A percentile compares a stretch with the other conserved stretches of the same genome.
phyloP scores from a whole-genome alignment of 1,284 basidiomycete species.

The Pseudozyma thailandica region DNA sequence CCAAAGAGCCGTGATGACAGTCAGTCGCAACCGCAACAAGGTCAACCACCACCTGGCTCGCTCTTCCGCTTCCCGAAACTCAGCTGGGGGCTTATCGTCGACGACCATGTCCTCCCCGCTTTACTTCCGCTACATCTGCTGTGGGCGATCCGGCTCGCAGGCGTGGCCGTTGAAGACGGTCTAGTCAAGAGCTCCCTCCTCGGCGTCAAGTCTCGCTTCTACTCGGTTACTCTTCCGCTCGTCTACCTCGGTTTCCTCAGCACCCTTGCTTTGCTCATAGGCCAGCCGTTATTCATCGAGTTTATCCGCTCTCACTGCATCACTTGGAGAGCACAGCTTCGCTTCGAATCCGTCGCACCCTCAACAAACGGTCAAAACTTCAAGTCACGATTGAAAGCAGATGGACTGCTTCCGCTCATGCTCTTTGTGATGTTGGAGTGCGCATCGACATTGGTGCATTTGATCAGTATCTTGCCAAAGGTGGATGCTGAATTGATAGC shows the following conservation, averaged over 20 bases:
- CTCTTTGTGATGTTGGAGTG: constrained; percentile 37
- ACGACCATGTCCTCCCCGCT: constrained; percentile 42
- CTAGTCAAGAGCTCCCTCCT: constrained; percentile 37
- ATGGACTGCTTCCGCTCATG: constrained; percentile 22
- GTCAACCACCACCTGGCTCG: constrained; percentile 42
- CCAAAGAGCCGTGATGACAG: not conserved
- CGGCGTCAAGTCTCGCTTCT: constrained; percentile 30
- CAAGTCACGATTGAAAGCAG: constrained; percentile 11
- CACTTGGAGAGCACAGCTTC: constrained; percentile 20
- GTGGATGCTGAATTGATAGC: constrained; percentile 32
- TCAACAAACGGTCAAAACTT: not conserved
- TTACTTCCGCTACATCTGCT: constrained; percentile 41
- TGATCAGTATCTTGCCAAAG: constrained; percentile 38
- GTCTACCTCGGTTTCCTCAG: constrained; percentile 32
- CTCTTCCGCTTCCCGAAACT: constrained; percentile 46
- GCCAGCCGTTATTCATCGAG: constrained; percentile 17
- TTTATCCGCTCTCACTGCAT: constrained; percentile 13
- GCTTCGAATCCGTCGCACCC: constrained; percentile 6
- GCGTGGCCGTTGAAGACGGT: constrained; percentile 46
- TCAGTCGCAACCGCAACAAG: constrained; percentile 9
- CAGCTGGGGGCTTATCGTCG: constrained; percentile 41
- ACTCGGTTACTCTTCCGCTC: constrained; percentile 32
- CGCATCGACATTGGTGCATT: constrained; percentile 21
- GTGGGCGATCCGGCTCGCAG: constrained; percentile 40
- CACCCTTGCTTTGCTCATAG: constrained; percentile 18